phyloP scores from a whole-genome alignment of 345 rosid species.

The Arabidopsis suecica region DNA sequence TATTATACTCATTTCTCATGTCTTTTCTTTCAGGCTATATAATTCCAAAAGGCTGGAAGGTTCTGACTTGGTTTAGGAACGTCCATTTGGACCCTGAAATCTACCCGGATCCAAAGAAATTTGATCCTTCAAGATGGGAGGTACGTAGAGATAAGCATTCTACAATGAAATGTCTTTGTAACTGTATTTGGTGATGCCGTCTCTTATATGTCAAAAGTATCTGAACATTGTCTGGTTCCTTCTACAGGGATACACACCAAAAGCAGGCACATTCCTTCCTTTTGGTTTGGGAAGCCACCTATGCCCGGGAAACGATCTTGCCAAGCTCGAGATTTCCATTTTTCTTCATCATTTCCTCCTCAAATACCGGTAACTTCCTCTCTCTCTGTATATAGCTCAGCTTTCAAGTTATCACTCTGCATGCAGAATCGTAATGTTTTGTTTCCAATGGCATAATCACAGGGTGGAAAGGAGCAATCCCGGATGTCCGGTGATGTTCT shows the following conservation, averaged over 20 bases:
- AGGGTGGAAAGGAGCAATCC: constrained; percentile 47
- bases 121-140: constrained; percentile 91
- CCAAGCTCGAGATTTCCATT: constrained; percentile 78
- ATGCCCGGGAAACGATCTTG: constrained; percentile 92
- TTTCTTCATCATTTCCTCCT: constrained; percentile 87
- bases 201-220: constrained; percentile 3
- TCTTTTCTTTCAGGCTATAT: constrained; percentile 57
- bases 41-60: constrained; percentile 92
- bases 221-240: constrained; percentile 12
- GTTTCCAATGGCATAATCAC: constrained; percentile 11
- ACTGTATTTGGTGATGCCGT: not conserved
- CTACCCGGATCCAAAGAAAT: constrained; percentile 68
- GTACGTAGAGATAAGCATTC: constrained; percentile 47
- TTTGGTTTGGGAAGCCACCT: constrained; percentile 84
- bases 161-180: constrained; percentile 3
- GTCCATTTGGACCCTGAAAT: constrained; percentile 70
- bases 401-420: not conserved
- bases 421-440: not conserved
- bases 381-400: constrained; percentile 4
- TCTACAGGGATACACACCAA: constrained; percentile 56
- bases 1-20: not conserved
- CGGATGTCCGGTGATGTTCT: constrained; percentile 37
- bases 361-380: constrained; percentile 49
- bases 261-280: constrained; percentile 77
- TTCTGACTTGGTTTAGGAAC: constrained; percentile 77